Base-by-base conservation (phyloP, 768 basidiomycete genomes). In the Tylopilus felleus region DNA sequence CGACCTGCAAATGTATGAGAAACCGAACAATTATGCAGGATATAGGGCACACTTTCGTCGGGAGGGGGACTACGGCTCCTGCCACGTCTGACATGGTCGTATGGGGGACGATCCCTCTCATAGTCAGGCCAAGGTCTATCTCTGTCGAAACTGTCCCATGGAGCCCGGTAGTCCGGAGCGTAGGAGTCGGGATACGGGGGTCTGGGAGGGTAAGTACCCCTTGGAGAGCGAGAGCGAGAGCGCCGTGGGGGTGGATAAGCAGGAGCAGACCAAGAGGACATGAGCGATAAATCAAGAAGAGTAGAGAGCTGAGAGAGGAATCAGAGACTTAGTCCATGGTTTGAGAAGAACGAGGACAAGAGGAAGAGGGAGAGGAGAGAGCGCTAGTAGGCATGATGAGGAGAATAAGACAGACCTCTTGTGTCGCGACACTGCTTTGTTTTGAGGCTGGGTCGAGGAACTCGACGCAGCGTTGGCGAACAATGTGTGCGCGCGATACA, bases 381-480 rank as follows among this genome's bases (percentile, higher is more conserved):
- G 85, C 82, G 85, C 64, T 64, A 52, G 61, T 58, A 86, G 84
- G 87, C 88, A 90, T 90, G 82, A 84, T 81, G 84, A 63, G 67
- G 62, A 84, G 68, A 70, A 68, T 65, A 85, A 85, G 81, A 92
- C 89, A 88, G 89, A 92, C 89, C 89, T 92, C 88, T 86, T 84
- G 79, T 77, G 73, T 71, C 75, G 74, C 77, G 74, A 75, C 72
- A 76, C 76, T 67, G 67, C 56, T 60, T 57, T 66, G 61, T 64
- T 71, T 71, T 72, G 63, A 64, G 77, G 58, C 65, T 49, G 56
- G 39, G 58, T 58, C 65, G 53, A 62, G 52, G 29, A 60, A 56
- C 57, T 61, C 67, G 68, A 73, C 72, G 70, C 68, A 71, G 67
- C 68, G 72, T 67, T 72, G 71, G 64, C 63, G 65, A 59, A 70